Conservation (phyloP, 306 rosid genomes). For the Rubus parviflorus region DNA sequence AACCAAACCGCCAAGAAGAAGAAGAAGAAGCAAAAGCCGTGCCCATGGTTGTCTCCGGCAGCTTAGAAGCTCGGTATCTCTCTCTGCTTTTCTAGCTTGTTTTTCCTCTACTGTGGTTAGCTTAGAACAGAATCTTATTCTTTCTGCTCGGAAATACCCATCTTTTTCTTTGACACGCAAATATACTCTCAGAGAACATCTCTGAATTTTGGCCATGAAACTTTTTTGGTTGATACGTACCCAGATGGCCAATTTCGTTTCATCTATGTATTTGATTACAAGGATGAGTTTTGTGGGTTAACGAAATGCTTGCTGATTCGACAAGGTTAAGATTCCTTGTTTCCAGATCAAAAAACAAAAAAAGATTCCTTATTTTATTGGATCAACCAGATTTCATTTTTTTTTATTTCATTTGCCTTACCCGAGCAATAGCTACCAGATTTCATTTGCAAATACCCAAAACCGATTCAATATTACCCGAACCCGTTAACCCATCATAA, state of each 20-base stretch:
- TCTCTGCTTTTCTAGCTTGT: neutral
- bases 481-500: too few relatives aligned
- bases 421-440: too few relatives aligned
- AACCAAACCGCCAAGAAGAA: neutral
- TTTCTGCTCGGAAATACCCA: neutral
- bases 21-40: slow-evolving; percentile 2
- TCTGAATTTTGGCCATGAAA: neutral
- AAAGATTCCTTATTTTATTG: neutral
- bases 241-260: neutral
- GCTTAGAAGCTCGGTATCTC: slow-evolving; percentile 27
- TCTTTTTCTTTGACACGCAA: neutral
- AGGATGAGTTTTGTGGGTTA: neutral
- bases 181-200: neutral
- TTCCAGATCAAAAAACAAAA: too few relatives aligned
- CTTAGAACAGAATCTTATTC: neutral
- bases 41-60: slow-evolving; percentile 13
- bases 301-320: neutral
- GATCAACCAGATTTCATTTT: neutral
- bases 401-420: too few relatives aligned
- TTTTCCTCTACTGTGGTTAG: neutral
- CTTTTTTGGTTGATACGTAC: neutral
- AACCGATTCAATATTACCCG: too few relatives aligned
- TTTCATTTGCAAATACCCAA: too few relatives aligned
- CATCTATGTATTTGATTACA: neutral
- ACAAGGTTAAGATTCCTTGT: neutral